Percentiles rank a stretch among this genome's conserved stretches.
phyloP scores from a whole-genome alignment of 1,284 basidiomycete species.

The Hemileccinum hortonii region DNA sequence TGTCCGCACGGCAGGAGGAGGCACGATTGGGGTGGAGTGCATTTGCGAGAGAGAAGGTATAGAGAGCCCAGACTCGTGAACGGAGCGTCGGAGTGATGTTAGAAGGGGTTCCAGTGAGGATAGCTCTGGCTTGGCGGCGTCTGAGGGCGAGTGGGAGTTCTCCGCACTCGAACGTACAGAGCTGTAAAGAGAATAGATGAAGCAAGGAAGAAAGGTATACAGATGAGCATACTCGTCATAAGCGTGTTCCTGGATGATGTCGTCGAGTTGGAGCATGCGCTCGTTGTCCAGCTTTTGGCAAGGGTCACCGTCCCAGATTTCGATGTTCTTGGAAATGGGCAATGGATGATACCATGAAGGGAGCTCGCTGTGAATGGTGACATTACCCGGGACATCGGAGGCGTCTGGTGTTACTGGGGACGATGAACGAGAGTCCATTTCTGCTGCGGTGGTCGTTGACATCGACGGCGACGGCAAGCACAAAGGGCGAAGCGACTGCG shows the following conservation, averaged over 20 bases:
- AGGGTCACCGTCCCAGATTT: conserved; percentile 31
- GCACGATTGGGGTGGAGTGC: conserved; percentile 35
- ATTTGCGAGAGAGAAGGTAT: conserved; percentile 34
- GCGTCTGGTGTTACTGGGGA: conserved; percentile 69
- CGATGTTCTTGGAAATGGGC: conserved; percentile 37
- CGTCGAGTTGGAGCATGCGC: conserved; percentile 62
- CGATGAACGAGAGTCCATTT: conserved; percentile 64
- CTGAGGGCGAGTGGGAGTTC: conserved; percentile 5
- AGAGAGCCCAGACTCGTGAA: conserved; percentile 22
- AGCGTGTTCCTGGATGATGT: conserved; percentile 66
- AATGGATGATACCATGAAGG: conserved; percentile 59
- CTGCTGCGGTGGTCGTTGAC: conserved; percentile 57
- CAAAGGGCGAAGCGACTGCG: conserved; percentile 5
- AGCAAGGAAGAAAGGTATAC: neutral
- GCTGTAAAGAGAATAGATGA: conserved; percentile 13
- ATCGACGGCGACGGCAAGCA: conserved; percentile 21
- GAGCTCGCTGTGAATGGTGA: conserved; percentile 52
- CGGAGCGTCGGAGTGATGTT: conserved; percentile 16
- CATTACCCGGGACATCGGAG: conserved; percentile 49
- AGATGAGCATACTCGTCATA: conserved; percentile 62
- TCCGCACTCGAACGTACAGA: conserved; percentile 24
- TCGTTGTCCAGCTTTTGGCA: conserved; percentile 48
- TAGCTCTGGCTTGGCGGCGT: conserved; percentile 10
- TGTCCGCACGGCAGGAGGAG: conserved; percentile 53
- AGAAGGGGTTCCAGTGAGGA: conserved; percentile 8